Conservation (phyloP, 1,284 basidiomycete genomes). For the Mycosarcoma mackinlayi region DNA sequence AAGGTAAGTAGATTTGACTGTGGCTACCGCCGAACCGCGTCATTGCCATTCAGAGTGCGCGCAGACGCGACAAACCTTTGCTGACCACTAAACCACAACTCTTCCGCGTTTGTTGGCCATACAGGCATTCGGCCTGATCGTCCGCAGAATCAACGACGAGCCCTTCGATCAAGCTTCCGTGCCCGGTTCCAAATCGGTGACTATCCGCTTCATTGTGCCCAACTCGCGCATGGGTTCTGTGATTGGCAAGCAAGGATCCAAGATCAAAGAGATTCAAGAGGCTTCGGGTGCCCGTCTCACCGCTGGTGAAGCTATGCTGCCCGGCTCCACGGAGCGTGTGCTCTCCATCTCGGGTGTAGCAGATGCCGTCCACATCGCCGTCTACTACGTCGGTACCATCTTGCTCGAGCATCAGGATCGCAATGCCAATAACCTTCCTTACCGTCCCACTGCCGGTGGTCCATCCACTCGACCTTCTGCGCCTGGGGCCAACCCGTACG, state of each 20-base stretch:
- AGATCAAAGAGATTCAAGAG: conserved; percentile 99
- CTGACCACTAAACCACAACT: background rate
- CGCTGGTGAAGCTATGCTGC: conserved; percentile 97
- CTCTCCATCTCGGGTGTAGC: conserved; percentile 97
- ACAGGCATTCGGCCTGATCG: conserved; percentile 97
- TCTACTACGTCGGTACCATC: conserved; percentile 97
- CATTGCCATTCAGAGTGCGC: background rate
- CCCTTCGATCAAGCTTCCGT: conserved; percentile 97
- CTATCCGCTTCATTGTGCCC: conserved; percentile 96
- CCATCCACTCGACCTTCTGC: conserved; percentile 28
- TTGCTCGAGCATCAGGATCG: conserved; percentile 90
- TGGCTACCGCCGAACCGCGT: background rate
- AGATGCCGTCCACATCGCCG: conserved; percentile 99
- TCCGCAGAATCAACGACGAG: conserved; percentile 98
- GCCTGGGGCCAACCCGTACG: conserved; percentile 22
- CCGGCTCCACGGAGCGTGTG: conserved; percentile 92
- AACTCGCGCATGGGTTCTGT: conserved; percentile 99
- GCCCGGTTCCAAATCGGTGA: conserved; percentile 95
- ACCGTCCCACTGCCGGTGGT: conserved; percentile 64
- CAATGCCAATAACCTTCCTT: conserved; percentile 66
- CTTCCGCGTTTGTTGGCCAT: background rate
- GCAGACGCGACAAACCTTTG: background rate
- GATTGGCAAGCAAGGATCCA: conserved; percentile 95
- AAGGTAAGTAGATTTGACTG: conserved; percentile 81
- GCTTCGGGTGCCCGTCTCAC: conserved; percentile 95